These are phyloP conservation scores for Phoenix dactylifera DNA, from an alignment of 176 grass and related monocot genomes.

Conservation along the genomic window DNA sequence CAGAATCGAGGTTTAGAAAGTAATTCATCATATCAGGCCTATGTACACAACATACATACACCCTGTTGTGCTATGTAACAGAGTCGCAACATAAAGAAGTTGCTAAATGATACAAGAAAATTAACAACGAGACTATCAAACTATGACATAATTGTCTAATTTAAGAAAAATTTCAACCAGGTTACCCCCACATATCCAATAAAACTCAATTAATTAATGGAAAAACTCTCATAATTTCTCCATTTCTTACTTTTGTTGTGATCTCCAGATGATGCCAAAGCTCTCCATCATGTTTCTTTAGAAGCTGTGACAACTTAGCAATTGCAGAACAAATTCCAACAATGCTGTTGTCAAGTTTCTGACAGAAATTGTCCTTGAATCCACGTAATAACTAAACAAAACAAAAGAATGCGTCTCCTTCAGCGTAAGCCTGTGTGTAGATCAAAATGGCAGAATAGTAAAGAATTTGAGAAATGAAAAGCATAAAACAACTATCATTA, in stretches of 20 bases:
- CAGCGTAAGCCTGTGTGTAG: constrained; percentile 35
- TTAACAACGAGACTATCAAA: too few species aligned
- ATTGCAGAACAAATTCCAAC: constrained; percentile 67
- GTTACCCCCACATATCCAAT: too few species aligned
- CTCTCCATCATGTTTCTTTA: constrained; percentile 59
- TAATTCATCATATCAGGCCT: too few species aligned
- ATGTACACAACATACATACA: too few species aligned
- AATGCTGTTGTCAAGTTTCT: constrained; percentile 77
- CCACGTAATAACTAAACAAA: constrained; percentile 65
- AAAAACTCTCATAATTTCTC: not conserved
- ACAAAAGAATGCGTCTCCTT: constrained; percentile 90
- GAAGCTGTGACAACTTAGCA: constrained; percentile 49
- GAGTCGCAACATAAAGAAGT: too few species aligned
- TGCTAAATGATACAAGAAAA: too few species aligned
- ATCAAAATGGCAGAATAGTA: constrained; percentile 8
- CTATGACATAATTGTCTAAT: too few species aligned
- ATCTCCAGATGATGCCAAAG: constrained; percentile 69
- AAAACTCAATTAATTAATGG: too few species aligned
- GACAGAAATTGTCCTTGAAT: constrained; percentile 87
- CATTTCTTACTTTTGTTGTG: constrained; percentile 56
- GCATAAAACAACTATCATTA: too few species aligned
- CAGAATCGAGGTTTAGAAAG: too few species aligned
- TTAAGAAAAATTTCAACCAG: too few species aligned
- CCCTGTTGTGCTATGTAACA: too few species aligned
- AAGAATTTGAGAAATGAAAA: not conserved